These are phyloP conservation scores for Edaphochlamys debaryana DNA, from an alignment of 139 green algal species.

Conservation along the genomic window DNA sequence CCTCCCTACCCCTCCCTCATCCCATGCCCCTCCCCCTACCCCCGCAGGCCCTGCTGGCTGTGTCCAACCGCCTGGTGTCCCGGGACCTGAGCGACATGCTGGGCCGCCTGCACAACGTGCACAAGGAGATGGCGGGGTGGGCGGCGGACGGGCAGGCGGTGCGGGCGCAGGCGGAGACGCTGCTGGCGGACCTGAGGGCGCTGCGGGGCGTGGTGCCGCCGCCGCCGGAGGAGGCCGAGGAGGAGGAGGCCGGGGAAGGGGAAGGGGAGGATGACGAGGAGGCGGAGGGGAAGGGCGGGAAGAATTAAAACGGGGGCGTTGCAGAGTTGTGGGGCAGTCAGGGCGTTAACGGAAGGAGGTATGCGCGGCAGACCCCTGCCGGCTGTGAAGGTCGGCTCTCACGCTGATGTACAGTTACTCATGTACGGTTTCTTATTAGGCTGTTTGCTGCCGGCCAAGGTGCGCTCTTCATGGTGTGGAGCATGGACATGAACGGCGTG, in stretches of 20 bases:
- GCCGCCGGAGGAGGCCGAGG: no score
- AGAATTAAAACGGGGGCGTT: no score
- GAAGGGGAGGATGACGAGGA: not conserved
- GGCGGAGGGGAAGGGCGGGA: no score
- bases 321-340: no score
- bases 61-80: not conserved
- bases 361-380: no score
- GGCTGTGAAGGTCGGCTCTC: no score
- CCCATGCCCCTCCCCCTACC: not conserved
- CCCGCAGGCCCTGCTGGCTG: not conserved
- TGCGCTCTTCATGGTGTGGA: no score
- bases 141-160: slow-evolving; percentile 3
- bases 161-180: not conserved
- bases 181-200: slow-evolving; percentile 19
- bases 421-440: no score
- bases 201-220: not conserved
- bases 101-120: slow-evolving; percentile 23
- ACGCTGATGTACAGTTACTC: no score
- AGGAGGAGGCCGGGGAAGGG: not conserved
- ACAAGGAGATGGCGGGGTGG: slow-evolving; percentile 35
- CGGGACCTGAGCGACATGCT: not conserved
- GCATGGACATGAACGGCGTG: no score
- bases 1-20: not conserved
- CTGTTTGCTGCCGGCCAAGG: no score
- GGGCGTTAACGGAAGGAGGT: no score